Evolutionary conservation across 257 asterid genomes (phyloP).

Genomic region (Solanum sitiens): DNA sequence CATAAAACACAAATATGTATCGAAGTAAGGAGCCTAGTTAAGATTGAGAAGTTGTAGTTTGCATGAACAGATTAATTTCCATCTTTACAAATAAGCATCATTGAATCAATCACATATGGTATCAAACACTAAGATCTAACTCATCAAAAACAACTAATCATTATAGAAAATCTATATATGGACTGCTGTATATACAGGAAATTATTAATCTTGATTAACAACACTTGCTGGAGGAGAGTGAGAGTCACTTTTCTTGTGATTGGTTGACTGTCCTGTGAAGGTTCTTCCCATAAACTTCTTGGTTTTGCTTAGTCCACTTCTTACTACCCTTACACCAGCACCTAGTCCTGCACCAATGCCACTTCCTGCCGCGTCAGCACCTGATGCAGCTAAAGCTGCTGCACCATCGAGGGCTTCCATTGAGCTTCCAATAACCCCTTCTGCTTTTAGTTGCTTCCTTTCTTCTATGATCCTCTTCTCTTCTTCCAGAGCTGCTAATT

Average conservation of each 20-base stretch:
- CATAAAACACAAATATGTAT: not conserved
- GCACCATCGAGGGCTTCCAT: slow-evolving; percentile 97
- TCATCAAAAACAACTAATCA: not conserved
- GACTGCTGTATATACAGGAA: not conserved
- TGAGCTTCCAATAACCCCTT: slow-evolving; percentile 82
- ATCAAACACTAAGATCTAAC: not conserved
- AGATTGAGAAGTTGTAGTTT: not conserved
- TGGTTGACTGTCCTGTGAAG: slow-evolving; percentile 42
- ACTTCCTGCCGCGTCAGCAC: slow-evolving; percentile 47
- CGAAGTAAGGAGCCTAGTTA: not conserved
- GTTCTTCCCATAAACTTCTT: slow-evolving; percentile 88
- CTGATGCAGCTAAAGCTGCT: slow-evolving; percentile 54
- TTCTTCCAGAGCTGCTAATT: slow-evolving; percentile 63
- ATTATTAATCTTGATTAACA: not conserved
- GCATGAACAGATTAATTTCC: not conserved
- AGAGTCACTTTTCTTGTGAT: not conserved
- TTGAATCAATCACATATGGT: not conserved
- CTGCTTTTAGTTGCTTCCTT: slow-evolving; percentile 78
- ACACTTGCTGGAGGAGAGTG: not conserved
- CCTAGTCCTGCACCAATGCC: slow-evolving; percentile 75
- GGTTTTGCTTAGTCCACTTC: slow-evolving; percentile 76
- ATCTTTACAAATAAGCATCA: not conserved
- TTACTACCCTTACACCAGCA: slow-evolving; percentile 60
- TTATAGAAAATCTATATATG: not conserved
- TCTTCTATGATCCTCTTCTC: slow-evolving; percentile 78